These are phyloP conservation scores for Dendrobium nobile DNA, from an alignment of 106 monocot species.

Conservation along the genomic window DNA sequence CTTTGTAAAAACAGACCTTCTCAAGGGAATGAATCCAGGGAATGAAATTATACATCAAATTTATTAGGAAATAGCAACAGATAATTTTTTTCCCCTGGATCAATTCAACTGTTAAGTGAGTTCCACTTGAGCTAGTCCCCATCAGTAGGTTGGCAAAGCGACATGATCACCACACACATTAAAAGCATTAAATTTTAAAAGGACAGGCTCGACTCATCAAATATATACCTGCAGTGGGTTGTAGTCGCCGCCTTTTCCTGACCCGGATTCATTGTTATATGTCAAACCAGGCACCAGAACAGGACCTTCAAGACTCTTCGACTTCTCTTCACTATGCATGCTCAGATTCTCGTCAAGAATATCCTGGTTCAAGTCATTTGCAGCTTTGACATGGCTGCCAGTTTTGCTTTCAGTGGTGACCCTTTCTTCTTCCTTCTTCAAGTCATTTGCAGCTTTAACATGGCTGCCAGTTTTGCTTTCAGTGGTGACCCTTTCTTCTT, in stretches of 20 bases:
- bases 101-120: too few species aligned
- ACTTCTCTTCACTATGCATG: not conserved
- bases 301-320: slow-evolving; percentile 6
- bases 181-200: not conserved
- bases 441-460: not conserved
- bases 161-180: not conserved
- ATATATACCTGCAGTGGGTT: slow-evolving; percentile 18
- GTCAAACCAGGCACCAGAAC: slow-evolving; percentile 26
- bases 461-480: not conserved
- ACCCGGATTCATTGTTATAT: not conserved
- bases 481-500: too few species aligned
- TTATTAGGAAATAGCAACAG: too few species aligned
- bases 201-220: not conserved
- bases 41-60: too few species aligned
- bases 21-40: too few species aligned
- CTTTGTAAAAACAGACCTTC: too few species aligned
- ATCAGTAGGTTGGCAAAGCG: too few species aligned
- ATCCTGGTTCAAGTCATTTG: slow-evolving; percentile 3
- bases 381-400: not conserved
- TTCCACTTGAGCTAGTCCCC: too few species aligned
- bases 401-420: not conserved
- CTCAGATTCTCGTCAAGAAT: not conserved
- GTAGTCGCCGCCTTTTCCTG: not conserved
- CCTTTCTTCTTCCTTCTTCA: not conserved
- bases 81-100: too few species aligned